Evolutionary conservation across 345 rosid species (phyloP), one percentile per base, ranked within the genome.

Genomic region (Passiflora organensis): DNA sequence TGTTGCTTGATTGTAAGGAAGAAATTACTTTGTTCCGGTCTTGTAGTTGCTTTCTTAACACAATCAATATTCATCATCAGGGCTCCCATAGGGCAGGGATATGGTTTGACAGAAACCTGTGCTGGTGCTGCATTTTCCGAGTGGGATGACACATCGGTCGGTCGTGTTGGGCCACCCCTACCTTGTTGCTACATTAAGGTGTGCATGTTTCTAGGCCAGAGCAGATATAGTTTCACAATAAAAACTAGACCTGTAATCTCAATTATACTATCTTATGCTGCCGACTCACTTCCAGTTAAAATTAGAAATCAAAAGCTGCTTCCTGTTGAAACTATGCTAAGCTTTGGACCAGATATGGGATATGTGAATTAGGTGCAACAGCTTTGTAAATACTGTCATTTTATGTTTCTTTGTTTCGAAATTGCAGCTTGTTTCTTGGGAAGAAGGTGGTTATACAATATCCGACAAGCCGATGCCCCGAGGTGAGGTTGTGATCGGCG

Each of bases 81-180:
- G 75, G 82, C 96, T 65, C 84, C 86, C 10, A 75, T 87, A 3
- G 91, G 91, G 51, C 97, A 87, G 73, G 96, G 83, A 52, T 91
- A 91, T 75, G 97, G 97, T 64, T 75, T 91, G 81, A 91, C 97
- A 39, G 97, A 91, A 79, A 87, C 97, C 17, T 81, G 63, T 73
- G 96, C 97, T 61, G 97, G 96, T 70, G 83, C 81, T 62, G 76
- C 96, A 32, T 91, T 87, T 74, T 64, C 91, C 19, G 96, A 91
- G 70, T 71, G 72, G 73, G 97, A 91, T 49, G 96, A 87, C 34
- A 19, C 72, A 6, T 64, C 68, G 46, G 89, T 83, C 55, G 97
- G 97, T 24, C 94, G 87, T 46, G 95, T 87, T 19, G 97, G 97
- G 20, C 96, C 96, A 6, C 97, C 96, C 32, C 72, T 91, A 68